Evolutionary conservation across 2,329 filamentous ascomycete genomes (phyloP).

Genomic region (Tolypocladium ovalisporum): DNA sequence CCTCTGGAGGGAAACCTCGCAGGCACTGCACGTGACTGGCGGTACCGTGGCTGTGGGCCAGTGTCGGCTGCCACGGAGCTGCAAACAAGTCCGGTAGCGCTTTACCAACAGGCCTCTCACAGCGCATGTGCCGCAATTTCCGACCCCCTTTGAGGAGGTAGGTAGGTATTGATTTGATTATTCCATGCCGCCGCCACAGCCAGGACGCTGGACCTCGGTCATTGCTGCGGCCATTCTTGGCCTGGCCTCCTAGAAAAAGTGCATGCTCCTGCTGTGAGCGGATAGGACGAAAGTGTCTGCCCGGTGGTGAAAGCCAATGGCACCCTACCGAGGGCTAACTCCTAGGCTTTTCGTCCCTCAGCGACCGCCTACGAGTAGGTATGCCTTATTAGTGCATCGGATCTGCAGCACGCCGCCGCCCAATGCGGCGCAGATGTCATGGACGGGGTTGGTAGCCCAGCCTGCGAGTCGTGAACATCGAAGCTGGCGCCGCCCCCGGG

Average conservation of each 20-base stretch:
- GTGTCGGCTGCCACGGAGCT: background rate
- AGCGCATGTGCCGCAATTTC: background rate
- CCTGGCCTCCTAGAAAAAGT: background rate
- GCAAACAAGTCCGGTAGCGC: background rate
- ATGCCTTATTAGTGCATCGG: background rate
- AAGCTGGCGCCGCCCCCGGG: background rate
- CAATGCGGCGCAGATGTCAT: background rate
- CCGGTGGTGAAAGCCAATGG: background rate
- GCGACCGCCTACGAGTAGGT: background rate
- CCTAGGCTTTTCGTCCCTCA: too few relatives aligned
- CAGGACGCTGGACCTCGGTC: background rate
- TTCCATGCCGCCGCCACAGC: background rate
- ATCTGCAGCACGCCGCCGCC: background rate
- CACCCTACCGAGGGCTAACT: background rate
- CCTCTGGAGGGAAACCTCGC: background rate
- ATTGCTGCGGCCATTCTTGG: too few relatives aligned
- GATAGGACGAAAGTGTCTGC: background rate
- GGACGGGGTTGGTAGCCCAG: background rate
- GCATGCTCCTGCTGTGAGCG: background rate
- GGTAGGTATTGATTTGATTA: too few relatives aligned
- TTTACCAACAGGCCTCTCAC: background rate
- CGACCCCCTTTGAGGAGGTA: background rate
- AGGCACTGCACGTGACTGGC: conserved; percentile 1
- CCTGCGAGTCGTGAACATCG: background rate
- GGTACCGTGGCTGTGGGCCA: background rate